Percentiles rank a stretch among this genome's conserved stretches.
These are phyloP conservation scores for Monosporascus sp. DNA, from an alignment of 2,329 filamentous ascomycete genomes.

Conservation along the genomic window DNA sequence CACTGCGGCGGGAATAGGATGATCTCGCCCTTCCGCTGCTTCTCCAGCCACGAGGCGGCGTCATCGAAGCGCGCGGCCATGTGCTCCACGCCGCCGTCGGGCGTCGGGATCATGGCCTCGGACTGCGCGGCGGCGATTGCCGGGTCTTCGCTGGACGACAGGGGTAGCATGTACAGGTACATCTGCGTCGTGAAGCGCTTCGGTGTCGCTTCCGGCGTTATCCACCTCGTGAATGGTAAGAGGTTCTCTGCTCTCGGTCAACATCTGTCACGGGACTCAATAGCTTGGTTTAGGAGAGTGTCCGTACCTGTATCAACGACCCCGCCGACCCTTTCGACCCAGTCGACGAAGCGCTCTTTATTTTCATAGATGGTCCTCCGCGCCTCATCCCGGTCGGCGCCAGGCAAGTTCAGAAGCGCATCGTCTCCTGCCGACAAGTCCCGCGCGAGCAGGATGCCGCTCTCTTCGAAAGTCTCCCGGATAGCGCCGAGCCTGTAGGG, in stretches of 20 bases:
- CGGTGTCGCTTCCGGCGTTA: slow-evolving; percentile 69
- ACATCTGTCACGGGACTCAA: background rate
- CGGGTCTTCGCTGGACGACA: slow-evolving; percentile 26
- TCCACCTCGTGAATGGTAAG: slow-evolving; percentile 84
- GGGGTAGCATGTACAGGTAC: slow-evolving; percentile 87
- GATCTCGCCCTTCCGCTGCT: slow-evolving; percentile 60
- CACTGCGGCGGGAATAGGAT: slow-evolving; percentile 89
- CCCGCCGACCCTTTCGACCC: slow-evolving; percentile 53
- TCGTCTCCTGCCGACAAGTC: slow-evolving; percentile 27
- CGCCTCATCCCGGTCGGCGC: slow-evolving; percentile 58
- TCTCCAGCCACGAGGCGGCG: slow-evolving; percentile 62
- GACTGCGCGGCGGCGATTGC: slow-evolving; percentile 32
- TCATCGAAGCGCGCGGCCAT: slow-evolving; percentile 76
- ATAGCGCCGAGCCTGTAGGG: slow-evolving; percentile 80
- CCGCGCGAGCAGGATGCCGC: slow-evolving; percentile 74
- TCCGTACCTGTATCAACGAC: slow-evolving; percentile 60
- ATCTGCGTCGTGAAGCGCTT: slow-evolving; percentile 92
- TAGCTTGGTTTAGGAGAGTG: background rate
- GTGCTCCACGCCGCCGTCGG: slow-evolving; percentile 62
- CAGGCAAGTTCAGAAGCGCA: slow-evolving; percentile 56
- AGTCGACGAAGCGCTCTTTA: slow-evolving; percentile 61
- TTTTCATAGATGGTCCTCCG: slow-evolving; percentile 65
- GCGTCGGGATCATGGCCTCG: slow-evolving; percentile 60
- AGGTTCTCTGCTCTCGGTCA: slow-evolving; percentile 47
- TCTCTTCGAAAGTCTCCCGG: slow-evolving; percentile 92